phyloP scores from a whole-genome alignment of 108 stramenopile species.

The Discostella pseudostelligera region DNA sequence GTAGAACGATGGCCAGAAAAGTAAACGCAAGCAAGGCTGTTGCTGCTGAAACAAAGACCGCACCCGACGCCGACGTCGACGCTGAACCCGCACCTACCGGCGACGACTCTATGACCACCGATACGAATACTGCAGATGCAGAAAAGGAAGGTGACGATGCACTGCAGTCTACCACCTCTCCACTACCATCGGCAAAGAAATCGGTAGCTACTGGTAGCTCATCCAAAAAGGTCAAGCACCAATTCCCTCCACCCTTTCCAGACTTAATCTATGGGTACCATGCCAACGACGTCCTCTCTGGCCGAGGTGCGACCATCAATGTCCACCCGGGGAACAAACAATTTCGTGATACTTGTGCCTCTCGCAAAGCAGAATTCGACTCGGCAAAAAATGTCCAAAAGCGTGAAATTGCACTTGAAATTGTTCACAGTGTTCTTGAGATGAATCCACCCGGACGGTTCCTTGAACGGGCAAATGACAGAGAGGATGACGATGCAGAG shows the following conservation, averaged over 20 bases:
- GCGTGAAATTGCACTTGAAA: conserved; percentile 59
- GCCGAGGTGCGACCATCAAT: conserved; percentile 76
- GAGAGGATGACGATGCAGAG: not conserved
- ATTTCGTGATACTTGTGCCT: conserved; percentile 60
- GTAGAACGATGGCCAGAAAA: too few relatives aligned
- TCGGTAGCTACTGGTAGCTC: not conserved
- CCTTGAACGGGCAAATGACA: conserved; percentile 37
- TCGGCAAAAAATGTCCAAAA: conserved; percentile 64
- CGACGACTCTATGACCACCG: too few relatives aligned
- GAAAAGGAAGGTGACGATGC: too few relatives aligned
- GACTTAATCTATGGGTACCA: conserved; percentile 26
- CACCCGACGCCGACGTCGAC: too few relatives aligned
- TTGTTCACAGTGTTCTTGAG: conserved; percentile 42
- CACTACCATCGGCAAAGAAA: not conserved
- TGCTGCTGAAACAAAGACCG: too few relatives aligned
- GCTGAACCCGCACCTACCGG: too few relatives aligned
- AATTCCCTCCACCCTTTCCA: conserved; percentile 19
- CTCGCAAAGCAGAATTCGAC: conserved; percentile 64
- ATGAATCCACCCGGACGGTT: conserved; percentile 51
- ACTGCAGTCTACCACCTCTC: not conserved
- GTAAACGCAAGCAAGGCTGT: too few relatives aligned
- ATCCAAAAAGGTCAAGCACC: not conserved
- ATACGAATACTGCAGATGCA: too few relatives aligned
- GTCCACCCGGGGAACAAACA: conserved; percentile 61
- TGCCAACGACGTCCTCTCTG: conserved; percentile 56